Percentiles rank a stretch among this genome's conserved stretches.
Evolutionary conservation across 371 early-diverging fungal species (phyloP).

Genomic region (Fennellomyces sp.): DNA sequence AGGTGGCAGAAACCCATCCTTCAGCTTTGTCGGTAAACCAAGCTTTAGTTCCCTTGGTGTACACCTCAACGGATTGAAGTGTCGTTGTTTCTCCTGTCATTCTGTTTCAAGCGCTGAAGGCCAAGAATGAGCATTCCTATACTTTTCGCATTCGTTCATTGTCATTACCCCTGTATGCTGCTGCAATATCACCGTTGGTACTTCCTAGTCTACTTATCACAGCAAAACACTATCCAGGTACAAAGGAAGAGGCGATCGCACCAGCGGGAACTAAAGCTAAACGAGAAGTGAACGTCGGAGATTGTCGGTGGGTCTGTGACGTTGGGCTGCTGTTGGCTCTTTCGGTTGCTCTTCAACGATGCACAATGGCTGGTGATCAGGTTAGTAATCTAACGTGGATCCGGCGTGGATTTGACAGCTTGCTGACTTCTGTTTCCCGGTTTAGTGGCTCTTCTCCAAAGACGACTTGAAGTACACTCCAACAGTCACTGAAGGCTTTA

Average conservation of each 20-base stretch:
- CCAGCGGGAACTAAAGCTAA: too few species aligned
- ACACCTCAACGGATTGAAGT: conserved; percentile 55
- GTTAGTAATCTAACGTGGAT: too few species aligned
- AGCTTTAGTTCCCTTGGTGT: conserved; percentile 75
- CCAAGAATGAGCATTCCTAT: background rate
- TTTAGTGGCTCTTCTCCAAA: conserved; percentile 69
- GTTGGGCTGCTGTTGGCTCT: too few species aligned
- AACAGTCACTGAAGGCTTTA: conserved; percentile 50
- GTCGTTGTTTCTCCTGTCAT: conserved; percentile 9
- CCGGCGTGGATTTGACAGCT: too few species aligned
- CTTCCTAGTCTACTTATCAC: too few species aligned
- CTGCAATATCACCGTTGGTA: too few species aligned
- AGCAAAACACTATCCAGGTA: too few species aligned
- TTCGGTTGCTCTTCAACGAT: too few species aligned
- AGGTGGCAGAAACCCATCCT: conserved; percentile 78
- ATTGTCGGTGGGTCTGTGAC: too few species aligned
- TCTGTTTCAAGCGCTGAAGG: background rate
- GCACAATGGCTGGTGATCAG: conserved; percentile 3
- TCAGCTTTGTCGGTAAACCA: conserved; percentile 87
- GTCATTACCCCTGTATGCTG: background rate
- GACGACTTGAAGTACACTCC: conserved; percentile 72
- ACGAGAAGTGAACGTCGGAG: too few species aligned
- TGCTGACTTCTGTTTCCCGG: background rate
- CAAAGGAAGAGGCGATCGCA: too few species aligned
- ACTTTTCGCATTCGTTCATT: too few species aligned